A percentile compares a stretch with the other conserved stretches of the same genome.
Evolutionary conservation across 352 stramenopile species (phyloP).

Genomic region (Plasmopara halstedii): DNA sequence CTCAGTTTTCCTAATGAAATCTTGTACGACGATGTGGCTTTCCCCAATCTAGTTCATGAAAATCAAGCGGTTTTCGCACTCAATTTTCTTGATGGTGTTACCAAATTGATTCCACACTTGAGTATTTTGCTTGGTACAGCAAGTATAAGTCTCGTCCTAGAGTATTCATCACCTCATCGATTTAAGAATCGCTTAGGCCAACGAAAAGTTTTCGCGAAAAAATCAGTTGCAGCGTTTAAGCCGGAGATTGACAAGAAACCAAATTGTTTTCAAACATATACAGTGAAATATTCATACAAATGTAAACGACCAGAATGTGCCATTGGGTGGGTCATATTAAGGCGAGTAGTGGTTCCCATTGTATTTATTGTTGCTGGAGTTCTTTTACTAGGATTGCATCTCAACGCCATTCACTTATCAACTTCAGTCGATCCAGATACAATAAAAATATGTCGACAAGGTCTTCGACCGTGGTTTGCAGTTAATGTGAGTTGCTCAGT

Average conservation of each 20-base stretch:
- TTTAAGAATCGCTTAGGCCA: background rate
- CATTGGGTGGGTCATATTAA: background rate
- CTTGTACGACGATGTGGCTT: slow-evolving; percentile 39
- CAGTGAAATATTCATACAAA: background rate
- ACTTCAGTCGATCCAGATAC: background rate
- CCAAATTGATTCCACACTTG: slow-evolving; percentile 26
- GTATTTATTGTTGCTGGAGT: slow-evolving; percentile 2
- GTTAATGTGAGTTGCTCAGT: slow-evolving; percentile 32
- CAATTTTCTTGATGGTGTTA: slow-evolving; percentile 19
- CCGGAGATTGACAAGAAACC: background rate
- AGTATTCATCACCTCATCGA: slow-evolving; percentile 2
- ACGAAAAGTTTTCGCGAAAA: background rate
- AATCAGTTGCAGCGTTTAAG: background rate
- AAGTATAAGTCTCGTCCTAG: slow-evolving; percentile 24
- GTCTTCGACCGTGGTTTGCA: slow-evolving; percentile 34
- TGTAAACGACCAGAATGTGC: background rate
- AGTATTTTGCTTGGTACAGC: slow-evolving; percentile 30
- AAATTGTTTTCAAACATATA: background rate
- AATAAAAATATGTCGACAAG: slow-evolving; percentile 22
- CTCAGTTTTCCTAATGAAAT: slow-evolving; percentile 28
- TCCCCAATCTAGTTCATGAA: slow-evolving; percentile 38
- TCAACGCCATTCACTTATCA: slow-evolving; percentile 4
- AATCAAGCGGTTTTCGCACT: slow-evolving; percentile 33
- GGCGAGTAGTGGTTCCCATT: slow-evolving; percentile 14
- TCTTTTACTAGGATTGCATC: slow-evolving; percentile 9